Conservation (phyloP, 768 basidiomycete genomes). For the Dentipellis fragilis region DNA sequence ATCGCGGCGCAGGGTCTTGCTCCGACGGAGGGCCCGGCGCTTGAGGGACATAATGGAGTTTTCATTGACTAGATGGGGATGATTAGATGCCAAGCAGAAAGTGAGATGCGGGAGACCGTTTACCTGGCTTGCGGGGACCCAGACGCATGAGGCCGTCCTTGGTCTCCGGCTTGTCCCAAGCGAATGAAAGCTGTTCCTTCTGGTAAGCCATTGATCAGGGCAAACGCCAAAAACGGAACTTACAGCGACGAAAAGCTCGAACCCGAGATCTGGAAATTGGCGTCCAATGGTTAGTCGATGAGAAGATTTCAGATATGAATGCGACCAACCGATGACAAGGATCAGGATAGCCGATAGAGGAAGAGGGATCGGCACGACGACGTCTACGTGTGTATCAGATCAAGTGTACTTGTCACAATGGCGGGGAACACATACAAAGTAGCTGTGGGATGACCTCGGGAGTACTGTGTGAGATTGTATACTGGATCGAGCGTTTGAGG, state of each 20-base stretch:
- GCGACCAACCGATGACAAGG: slow-evolving; percentile 49
- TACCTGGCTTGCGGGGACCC: slow-evolving; percentile 56
- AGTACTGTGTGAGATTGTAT: slow-evolving; percentile 57
- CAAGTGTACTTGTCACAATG: not conserved
- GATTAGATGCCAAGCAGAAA: not conserved
- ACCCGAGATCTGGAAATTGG: slow-evolving; percentile 46
- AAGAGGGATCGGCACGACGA: slow-evolving; percentile 57
- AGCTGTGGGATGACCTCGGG: slow-evolving; percentile 64
- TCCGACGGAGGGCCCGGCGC: slow-evolving; percentile 45
- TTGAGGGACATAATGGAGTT: slow-evolving; percentile 44
- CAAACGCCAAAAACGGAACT: slow-evolving; percentile 13
- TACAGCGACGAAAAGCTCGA: slow-evolving; percentile 59
- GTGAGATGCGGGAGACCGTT: slow-evolving; percentile 1
- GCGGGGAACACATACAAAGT: slow-evolving; percentile 32
- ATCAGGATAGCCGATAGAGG: slow-evolving; percentile 62
- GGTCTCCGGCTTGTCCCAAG: slow-evolving; percentile 64
- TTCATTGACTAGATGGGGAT: slow-evolving; percentile 35
- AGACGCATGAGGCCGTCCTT: slow-evolving; percentile 58
- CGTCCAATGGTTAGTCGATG: not conserved
- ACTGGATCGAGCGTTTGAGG: slow-evolving; percentile 62
- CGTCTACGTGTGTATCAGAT: slow-evolving; percentile 29
- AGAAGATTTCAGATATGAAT: not conserved
- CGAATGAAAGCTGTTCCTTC: slow-evolving; percentile 45
- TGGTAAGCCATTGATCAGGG: not conserved
- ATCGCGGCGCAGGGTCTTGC: slow-evolving; percentile 43